Percentiles rank a stretch among this genome's conserved stretches.
Conservation (phyloP, 495 filamentous ascomycete genomes). For the Daldinia caldariorum region DNA sequence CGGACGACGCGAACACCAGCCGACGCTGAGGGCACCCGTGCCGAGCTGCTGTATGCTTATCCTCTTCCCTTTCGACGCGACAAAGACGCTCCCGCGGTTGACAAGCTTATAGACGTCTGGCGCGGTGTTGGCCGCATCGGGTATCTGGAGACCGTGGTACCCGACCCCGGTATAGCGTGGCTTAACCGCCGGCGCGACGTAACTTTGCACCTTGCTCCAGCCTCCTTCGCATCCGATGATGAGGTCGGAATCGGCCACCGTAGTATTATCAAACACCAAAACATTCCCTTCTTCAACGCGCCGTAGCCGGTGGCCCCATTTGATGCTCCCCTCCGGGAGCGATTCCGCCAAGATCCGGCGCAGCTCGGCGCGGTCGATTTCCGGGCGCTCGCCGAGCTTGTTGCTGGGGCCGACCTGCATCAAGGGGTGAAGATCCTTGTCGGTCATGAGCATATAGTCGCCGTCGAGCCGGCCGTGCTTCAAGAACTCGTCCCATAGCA, state of each 20-base stretch:
- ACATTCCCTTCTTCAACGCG: constrained; percentile 42
- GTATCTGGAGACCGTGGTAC: constrained; percentile 52
- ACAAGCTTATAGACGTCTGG: constrained; percentile 55
- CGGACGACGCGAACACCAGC: constrained; percentile 23
- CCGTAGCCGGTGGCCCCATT: constrained; percentile 59
- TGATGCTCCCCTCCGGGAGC: constrained; percentile 55
- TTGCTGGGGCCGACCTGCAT: constrained; percentile 37
- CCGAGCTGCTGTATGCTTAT: constrained; percentile 59
- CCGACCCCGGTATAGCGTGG: constrained; percentile 53
- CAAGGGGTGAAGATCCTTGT: constrained; percentile 47
- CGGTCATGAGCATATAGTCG: constrained; percentile 56
- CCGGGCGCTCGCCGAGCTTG: constrained; percentile 49
- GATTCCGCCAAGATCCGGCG: constrained; percentile 51
- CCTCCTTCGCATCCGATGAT: constrained; percentile 60
- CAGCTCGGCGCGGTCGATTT: constrained; percentile 55
- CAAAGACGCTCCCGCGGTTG: constrained; percentile 59
- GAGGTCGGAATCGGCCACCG: constrained; percentile 51
- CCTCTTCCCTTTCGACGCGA: constrained; percentile 50
- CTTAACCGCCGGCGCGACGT: constrained; percentile 42
- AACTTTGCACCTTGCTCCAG: constrained; percentile 53
- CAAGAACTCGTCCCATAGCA: constrained; percentile 60
- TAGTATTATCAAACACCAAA: constrained; percentile 39
- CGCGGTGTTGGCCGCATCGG: constrained; percentile 49
- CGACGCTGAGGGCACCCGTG: constrained; percentile 54
- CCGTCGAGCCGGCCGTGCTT: constrained; percentile 57